Percentiles rank a stretch among this genome's conserved stretches.
Evolutionary conservation across 1,139 yeast species (phyloP).

Genomic region (Candida sp.): DNA sequence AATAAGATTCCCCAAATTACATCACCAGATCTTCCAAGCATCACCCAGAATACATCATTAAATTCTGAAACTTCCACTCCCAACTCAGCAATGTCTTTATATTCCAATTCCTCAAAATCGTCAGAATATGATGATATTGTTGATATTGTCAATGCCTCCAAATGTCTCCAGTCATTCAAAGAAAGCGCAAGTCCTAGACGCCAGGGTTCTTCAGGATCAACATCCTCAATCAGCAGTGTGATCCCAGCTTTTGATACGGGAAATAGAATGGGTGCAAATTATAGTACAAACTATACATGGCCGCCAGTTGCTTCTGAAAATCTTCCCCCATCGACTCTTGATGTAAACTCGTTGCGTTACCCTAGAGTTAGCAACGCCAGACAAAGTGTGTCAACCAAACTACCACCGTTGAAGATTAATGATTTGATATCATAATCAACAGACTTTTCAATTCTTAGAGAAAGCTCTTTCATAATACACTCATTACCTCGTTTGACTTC

Average conservation of each 20-base stretch:
- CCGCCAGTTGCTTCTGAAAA: background rate
- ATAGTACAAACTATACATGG: background rate
- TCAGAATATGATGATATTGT: constrained; percentile 17
- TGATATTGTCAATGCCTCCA: constrained; percentile 39
- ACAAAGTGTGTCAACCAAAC: background rate
- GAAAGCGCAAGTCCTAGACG: background rate
- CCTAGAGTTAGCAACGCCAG: constrained; percentile 1
- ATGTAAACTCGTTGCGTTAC: background rate
- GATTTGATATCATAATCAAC: background rate
- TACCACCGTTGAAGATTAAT: background rate
- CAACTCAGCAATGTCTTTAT: background rate
- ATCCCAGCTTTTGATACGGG: background rate
- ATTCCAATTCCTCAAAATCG: background rate
- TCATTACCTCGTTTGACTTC: background rate
- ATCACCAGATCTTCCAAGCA: background rate
- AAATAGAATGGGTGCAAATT: background rate
- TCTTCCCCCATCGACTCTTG: background rate
- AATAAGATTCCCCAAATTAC: background rate
- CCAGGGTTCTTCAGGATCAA: background rate
- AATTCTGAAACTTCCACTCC: background rate
- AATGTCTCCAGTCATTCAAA: constrained; percentile 32
- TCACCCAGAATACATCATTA: background rate
- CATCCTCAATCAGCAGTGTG: background rate
- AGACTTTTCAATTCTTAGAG: background rate
- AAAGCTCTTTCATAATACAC: no score